phyloP scores from a whole-genome alignment of 805 yeast genomes.

The Nakazawaea laoshanensis region DNA sequence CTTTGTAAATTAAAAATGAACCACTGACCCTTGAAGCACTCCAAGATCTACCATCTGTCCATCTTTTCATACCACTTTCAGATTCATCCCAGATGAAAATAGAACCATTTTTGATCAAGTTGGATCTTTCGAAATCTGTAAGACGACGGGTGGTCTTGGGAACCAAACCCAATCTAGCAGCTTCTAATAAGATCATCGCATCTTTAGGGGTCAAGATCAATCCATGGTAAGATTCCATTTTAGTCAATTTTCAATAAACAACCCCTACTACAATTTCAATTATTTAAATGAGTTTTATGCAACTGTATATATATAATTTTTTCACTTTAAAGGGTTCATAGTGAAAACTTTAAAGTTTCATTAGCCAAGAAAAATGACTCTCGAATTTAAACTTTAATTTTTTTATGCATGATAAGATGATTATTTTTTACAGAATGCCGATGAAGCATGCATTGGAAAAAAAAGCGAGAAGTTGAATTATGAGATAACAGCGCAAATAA shows the following conservation, averaged over 20 bases:
- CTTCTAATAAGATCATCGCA: slow-evolving; percentile 59
- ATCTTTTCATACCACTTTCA: slow-evolving; percentile 62
- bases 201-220: slow-evolving; percentile 48
- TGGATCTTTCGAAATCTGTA: slow-evolving; percentile 41
- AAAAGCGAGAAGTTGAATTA: too few species aligned
- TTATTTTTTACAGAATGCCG: too few species aligned
- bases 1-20: slow-evolving; percentile 52
- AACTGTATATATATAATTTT: too few species aligned
- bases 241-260: too few species aligned
- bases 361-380: too few species aligned
- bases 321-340: not conserved
- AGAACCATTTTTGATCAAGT: slow-evolving; percentile 45
- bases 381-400: too few species aligned
- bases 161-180: slow-evolving; percentile 44
- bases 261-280: too few species aligned
- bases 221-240: slow-evolving; percentile 62
- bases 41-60: slow-evolving; percentile 78
- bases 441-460: too few species aligned
- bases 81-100: slow-evolving; percentile 68
- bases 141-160: slow-evolving; percentile 55
- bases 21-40: slow-evolving; percentile 64
- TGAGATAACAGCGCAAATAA: too few species aligned
- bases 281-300: too few species aligned
- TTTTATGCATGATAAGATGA: too few species aligned
- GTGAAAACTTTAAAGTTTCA: not conserved